Evolutionary conservation across 2,329 filamentous ascomycete species (phyloP).

Genomic region (Coccinonectria pachysandricola): DNA sequence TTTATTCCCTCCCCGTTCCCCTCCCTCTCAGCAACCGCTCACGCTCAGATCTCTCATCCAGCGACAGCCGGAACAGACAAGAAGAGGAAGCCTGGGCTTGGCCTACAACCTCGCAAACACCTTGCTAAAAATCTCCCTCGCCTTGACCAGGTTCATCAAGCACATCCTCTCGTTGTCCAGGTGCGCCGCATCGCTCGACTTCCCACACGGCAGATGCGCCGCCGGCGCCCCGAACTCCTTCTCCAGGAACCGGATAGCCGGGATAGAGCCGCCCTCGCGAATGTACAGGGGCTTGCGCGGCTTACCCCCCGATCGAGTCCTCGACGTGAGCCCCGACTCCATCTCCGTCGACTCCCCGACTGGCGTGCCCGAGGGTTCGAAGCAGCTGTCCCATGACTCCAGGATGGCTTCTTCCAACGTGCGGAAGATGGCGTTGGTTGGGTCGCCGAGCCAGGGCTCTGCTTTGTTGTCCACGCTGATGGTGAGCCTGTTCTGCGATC

Average conservation of each 20-base stretch:
- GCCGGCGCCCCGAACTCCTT: slow-evolving; percentile 89
- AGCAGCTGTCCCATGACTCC: slow-evolving; percentile 64
- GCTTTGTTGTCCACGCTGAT: slow-evolving; percentile 87
- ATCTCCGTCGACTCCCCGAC: slow-evolving; percentile 10
- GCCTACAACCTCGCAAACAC: slow-evolving; percentile 64
- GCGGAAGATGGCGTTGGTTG: slow-evolving; percentile 80
- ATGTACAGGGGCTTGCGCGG: slow-evolving; percentile 74
- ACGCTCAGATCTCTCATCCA: too few species aligned
- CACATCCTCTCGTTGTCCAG: slow-evolving; percentile 90
- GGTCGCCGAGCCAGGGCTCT: slow-evolving; percentile 92
- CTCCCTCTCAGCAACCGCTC: too few species aligned
- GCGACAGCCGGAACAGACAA: too few species aligned
- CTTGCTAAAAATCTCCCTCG: slow-evolving; percentile 78
- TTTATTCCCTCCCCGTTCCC: too few species aligned
- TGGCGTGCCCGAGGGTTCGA: slow-evolving; percentile 14
- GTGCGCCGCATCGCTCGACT: slow-evolving; percentile 89
- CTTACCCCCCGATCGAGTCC: slow-evolving; percentile 16
- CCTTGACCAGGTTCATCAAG: slow-evolving; percentile 79
- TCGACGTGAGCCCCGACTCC: slow-evolving; percentile 11
- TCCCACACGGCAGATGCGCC: slow-evolving; percentile 86
- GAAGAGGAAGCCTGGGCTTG: too few species aligned
- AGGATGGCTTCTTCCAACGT: slow-evolving; percentile 80
- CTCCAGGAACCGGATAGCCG: slow-evolving; percentile 85
- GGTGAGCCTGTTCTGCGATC: slow-evolving; percentile 69
- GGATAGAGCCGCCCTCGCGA: slow-evolving; percentile 89